Base-by-base conservation (phyloP, 768 basidiomycete genomes). In the Neoboletus brunneissimus region DNA sequence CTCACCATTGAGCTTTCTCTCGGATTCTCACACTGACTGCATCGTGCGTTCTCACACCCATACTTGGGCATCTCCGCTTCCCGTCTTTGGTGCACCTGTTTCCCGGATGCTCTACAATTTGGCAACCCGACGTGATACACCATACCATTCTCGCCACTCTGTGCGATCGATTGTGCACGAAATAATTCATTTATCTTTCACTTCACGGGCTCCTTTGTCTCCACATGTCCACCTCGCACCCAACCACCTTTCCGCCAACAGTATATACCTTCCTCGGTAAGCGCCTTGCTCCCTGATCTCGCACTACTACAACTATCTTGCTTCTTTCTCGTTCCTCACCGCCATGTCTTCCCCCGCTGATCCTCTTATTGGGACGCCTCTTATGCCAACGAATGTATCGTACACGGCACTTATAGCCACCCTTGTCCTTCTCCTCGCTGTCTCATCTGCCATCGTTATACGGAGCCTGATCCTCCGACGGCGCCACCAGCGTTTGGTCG, bases 361-460 rank as follows among this genome's bases (percentile, higher is more conserved):
- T 46, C 15, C 63, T 1, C 29, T 55, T 2, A 32, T 56, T 27
- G 60, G 57, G 2, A 41, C 57, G 1, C 4, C 42, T 2, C 25
- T 61, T 29, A 4, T 46, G 0, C 48, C 68, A 2, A 10, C 53
- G 40, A 48, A 63, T 18, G 29, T 51, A n/a, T 71, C 70, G 0
- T 75, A 65, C 62, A 79, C 79, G 5, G 80, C 81, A 58, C 76
- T 82, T 48, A 18, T 54, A 76, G 86, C 87, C 3, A 88, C 87
- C 2, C 80, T 88, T 49, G 79, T 88, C 56, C 80, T 88, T 22
- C 80, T 89, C 20, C 78, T 88, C 23, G 75, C 77, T 40, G 81
- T 89, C n/a, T 86, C 85, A 10, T 80, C 80, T 3, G 84, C 84
- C 13, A 86, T 88, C 65, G 80, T 88, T 57, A 60, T 81, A 45